A percentile compares a stretch with the other conserved stretches of the same genome.
Conservation (phyloP, 2,329 filamentous ascomycete species). For the Emergomyces africanus region DNA sequence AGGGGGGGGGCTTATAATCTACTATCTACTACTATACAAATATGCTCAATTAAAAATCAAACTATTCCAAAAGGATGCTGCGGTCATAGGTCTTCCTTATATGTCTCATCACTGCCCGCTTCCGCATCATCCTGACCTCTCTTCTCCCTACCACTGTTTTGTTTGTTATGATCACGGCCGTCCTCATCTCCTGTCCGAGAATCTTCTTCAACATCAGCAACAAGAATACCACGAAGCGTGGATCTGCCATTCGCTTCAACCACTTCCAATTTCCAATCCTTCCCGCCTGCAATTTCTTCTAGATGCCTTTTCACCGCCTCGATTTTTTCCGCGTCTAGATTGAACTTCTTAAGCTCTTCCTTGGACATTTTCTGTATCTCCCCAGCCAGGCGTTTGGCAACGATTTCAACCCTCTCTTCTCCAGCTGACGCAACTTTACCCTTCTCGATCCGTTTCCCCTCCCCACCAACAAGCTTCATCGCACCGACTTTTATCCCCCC, state of each 20-base stretch:
- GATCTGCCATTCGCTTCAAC: constrained; percentile 54
- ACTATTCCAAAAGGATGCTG: constrained; percentile 15
- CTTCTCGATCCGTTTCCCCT: constrained; percentile 45
- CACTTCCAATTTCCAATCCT: constrained; percentile 69
- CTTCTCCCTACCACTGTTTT: constrained; percentile 12
- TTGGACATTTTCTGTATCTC: constrained; percentile 48
- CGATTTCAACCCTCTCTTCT: constrained; percentile 34
- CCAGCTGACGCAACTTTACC: constrained; percentile 42
- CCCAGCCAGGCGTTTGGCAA: constrained; percentile 48
- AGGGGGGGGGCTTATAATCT: not conserved
- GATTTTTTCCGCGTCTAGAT: constrained; percentile 53
- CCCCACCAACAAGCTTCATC: constrained; percentile 40
- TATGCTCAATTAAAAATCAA: constrained; percentile 10
- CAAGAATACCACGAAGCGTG: constrained; percentile 59
- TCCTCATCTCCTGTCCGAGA: constrained; percentile 5
- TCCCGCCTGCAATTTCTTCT: constrained; percentile 54
- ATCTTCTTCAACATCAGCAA: constrained; percentile 38
- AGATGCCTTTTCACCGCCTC: constrained; percentile 57
- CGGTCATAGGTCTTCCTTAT: constrained; percentile 27
- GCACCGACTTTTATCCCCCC: constrained; percentile 49
- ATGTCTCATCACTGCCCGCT: constrained; percentile 27
- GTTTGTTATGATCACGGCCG: constrained; percentile 1
- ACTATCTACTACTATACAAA: too few relatives aligned
- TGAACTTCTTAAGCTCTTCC: constrained; percentile 55
- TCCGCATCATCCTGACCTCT: constrained; percentile 5